These are phyloP conservation scores for Hymenoscyphus scutula DNA, from an alignment of 2,329 filamentous ascomycete species.

Conservation along the genomic window DNA sequence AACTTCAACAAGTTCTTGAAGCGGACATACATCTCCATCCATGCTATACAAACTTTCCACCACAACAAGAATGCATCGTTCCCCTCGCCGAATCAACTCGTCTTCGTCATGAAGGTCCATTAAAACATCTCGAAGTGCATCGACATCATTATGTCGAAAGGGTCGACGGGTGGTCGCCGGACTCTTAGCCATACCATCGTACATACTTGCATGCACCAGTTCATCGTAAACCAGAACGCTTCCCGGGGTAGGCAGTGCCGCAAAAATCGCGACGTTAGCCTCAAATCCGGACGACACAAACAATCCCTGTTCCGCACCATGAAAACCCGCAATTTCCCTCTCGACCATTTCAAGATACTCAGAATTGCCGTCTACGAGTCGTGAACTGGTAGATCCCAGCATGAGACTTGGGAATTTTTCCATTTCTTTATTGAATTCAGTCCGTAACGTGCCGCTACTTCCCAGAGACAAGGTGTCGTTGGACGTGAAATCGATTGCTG, in stretches of 20 bases:
- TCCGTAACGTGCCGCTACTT: neutral
- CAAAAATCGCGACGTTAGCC: conserved; percentile 50
- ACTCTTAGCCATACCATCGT: conserved; percentile 61
- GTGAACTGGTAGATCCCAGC: conserved; percentile 46
- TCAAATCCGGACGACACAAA: conserved; percentile 57
- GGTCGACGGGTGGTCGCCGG: conserved; percentile 44
- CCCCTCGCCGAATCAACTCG: conserved; percentile 31
- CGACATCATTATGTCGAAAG: conserved; percentile 47
- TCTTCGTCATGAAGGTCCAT: conserved; percentile 24
- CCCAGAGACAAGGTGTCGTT: conserved; percentile 6
- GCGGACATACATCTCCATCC: conserved; percentile 42
- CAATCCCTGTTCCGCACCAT: conserved; percentile 54
- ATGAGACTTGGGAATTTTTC: neutral
- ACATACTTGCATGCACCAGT: conserved; percentile 62
- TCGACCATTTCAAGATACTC: conserved; percentile 57
- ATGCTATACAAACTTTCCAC: conserved; percentile 45
- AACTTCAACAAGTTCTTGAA: conserved; percentile 38
- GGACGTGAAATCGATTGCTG: conserved; percentile 6
- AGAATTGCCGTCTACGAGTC: conserved; percentile 63
- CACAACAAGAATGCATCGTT: conserved; percentile 36
- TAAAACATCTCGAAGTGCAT: conserved; percentile 18
- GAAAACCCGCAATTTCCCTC: conserved; percentile 54
- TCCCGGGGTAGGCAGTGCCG: conserved; percentile 49
- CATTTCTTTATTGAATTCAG: neutral
- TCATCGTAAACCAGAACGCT: conserved; percentile 61